Percentiles rank a stretch among this genome's conserved stretches.
Conservation (phyloP, 345 rosid species). For the Dipteronia sinensis region DNA sequence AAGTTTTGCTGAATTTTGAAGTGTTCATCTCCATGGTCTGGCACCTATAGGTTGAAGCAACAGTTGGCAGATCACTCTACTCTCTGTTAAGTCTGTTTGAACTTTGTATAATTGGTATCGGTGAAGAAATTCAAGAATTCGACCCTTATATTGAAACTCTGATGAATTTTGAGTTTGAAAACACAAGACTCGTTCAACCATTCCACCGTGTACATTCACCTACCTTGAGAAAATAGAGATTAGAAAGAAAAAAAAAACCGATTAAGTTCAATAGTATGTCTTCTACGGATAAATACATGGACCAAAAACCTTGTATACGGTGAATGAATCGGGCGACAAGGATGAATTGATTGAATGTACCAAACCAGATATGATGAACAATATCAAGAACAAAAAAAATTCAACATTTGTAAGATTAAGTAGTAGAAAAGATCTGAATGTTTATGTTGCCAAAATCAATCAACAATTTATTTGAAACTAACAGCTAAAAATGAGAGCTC, state of each 20-base stretch:
- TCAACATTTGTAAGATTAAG: not conserved
- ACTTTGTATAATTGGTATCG: no score
- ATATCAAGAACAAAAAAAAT: not conserved
- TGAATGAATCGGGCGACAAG: not conserved
- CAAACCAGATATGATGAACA: not conserved
- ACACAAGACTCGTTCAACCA: not conserved
- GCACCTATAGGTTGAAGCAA: no score
- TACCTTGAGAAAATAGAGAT: not conserved
- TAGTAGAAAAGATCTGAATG: not conserved
- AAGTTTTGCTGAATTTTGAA: no score
- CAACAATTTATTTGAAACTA: not conserved
- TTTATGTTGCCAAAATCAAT: not conserved
- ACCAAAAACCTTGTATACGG: not conserved
- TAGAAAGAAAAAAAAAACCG: no score
- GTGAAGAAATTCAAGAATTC: not conserved
- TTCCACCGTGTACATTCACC: not conserved
- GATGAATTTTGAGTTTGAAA: not conserved
- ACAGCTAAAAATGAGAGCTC: not conserved
- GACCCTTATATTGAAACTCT: not conserved
- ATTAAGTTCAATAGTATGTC: no score
- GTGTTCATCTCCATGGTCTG: no score
- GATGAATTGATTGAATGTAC: not conserved
- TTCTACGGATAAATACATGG: not conserved
- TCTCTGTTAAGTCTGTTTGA: no score
- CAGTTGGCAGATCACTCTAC: no score